Evolutionary conservation across 202 grass and related monocot genomes (phyloP).

Genomic region (Musa balbisiana): DNA sequence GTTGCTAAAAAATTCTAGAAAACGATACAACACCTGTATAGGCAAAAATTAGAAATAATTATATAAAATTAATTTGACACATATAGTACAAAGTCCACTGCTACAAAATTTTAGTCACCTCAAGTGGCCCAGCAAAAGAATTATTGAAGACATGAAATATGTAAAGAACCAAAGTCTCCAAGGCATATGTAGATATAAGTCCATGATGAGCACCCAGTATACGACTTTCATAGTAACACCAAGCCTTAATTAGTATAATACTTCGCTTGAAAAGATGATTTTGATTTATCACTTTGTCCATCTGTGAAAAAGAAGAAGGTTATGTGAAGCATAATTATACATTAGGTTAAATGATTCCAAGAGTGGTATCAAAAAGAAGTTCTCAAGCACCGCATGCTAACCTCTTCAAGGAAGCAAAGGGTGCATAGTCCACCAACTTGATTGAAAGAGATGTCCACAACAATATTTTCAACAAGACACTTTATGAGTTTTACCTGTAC

Average conservation of each 20-base stretch:
- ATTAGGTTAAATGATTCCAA: slow-evolving; percentile 6
- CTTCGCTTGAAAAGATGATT: slow-evolving; percentile 95
- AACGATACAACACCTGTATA: slow-evolving; percentile 73
- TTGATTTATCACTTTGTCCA: slow-evolving; percentile 54
- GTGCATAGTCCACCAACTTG: slow-evolving; percentile 95
- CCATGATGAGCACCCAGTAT: slow-evolving; percentile 99
- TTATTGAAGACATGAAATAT: slow-evolving; percentile 96
- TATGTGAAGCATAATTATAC: slow-evolving; percentile 27
- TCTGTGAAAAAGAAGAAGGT: slow-evolving; percentile 42
- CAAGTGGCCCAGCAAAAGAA: slow-evolving; percentile 78
- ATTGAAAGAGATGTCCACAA: slow-evolving; percentile 95
- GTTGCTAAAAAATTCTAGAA: slow-evolving; percentile 96
- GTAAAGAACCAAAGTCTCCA: slow-evolving; percentile 95
- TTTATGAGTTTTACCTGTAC: slow-evolving; percentile 92
- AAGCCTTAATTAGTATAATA: slow-evolving; percentile 95
- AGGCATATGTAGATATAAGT: slow-evolving; percentile 96
- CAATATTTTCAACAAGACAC: slow-evolving; percentile 95
- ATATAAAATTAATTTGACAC: not conserved
- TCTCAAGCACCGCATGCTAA: slow-evolving; percentile 12
- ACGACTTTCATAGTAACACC: slow-evolving; percentile 97
- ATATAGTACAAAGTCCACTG: not conserved
- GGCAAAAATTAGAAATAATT: not conserved
- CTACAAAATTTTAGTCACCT: slow-evolving; percentile 38
- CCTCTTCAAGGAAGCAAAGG: slow-evolving; percentile 95
- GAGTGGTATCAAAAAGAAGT: slow-evolving; percentile 1